Evolutionary conservation across 23 red algal species (phyloP), one percentile per base, ranked within the genome.

Genomic region (Gracilaria domingensis): DNA sequence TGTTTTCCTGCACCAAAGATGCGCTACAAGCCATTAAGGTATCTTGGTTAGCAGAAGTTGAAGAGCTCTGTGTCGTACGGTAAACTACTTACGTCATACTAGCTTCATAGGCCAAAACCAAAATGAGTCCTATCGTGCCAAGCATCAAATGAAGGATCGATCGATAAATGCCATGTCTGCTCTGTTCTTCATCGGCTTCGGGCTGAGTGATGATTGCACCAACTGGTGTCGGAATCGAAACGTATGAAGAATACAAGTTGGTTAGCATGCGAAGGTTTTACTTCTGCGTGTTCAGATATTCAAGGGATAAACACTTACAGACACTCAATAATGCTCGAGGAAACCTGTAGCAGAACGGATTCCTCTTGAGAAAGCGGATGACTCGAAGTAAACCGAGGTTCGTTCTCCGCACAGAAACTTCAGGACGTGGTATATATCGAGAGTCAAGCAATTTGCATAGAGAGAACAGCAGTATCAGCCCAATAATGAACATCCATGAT

Each of bases 41-140:
- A 74, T 2, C 20, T 42, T 59, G 20, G 55, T n/a, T 16, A 20
- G 55, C 4, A 59, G 7, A 18, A 59, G n/a, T n/a, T n/a, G n/a
- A 24, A 59, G n/a, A 59, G 2, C 20, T 59, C 42, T n/a, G n/a
- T n/a, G n/a, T n/a, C n/a, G n/a, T n/a, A n/a, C n/a, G n/a, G n/a
- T n/a, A n/a, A 45, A 45, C 20, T 4, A 88, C 85, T 51, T 88
- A 88, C 85, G 69, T 88, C 85, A 88, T 88, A 13, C 59, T 66
- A 0, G 85, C 66, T 75, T 79, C 85, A 69, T 88, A 88, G 13
- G 85, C 18, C 11, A 88, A 42, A 50, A 88, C 30, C 32, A 88
- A 45, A 37, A 88, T 75, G 49, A 88, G 67, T 35, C 70, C 50
- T 32, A 65, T 75, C 20, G 74, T 35, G 34, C 36, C 21, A 69